Evolutionary conservation across 495 filamentous ascomycete species (phyloP).

Genomic region (Penicillium pancosmium): DNA sequence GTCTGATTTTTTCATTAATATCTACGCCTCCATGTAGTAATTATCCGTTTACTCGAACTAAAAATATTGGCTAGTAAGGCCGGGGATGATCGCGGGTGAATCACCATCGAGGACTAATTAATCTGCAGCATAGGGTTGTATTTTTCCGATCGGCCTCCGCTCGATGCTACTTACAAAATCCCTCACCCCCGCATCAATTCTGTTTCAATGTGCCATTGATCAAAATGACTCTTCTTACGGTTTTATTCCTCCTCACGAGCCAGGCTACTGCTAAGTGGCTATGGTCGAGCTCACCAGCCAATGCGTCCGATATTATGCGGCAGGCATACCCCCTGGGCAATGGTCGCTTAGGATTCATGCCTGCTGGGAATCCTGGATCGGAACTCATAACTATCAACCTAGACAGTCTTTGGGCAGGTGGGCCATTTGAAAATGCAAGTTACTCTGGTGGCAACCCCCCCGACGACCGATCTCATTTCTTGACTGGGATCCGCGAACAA

Average conservation of each 20-base stretch:
- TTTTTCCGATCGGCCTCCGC: constrained; percentile 2
- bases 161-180: background rate
- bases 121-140: background rate
- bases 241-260: background rate
- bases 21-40: too few species aligned
- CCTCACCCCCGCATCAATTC: background rate
- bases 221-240: background rate
- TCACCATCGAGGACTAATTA: background rate
- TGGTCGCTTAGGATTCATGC: constrained; percentile 42
- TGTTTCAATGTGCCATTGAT: background rate
- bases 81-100: too few species aligned
- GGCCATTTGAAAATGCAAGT: constrained; percentile 41
- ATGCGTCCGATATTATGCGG: constrained; percentile 24
- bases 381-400: constrained; percentile 47
- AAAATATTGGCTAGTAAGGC: too few species aligned
- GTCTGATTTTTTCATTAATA: too few species aligned
- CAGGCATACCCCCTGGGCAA: constrained; percentile 41
- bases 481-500: constrained; percentile 43
- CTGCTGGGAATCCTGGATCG: constrained; percentile 35
- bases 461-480: constrained; percentile 28
- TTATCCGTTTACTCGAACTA: too few species aligned
- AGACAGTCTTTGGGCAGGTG: constrained; percentile 50
- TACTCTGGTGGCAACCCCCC: constrained; percentile 52
- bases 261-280: constrained; percentile 12
- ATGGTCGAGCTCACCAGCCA: constrained; percentile 29